phyloP scores from a whole-genome alignment of 495 filamentous ascomycete genomes.

The Thozetella sp. region DNA sequence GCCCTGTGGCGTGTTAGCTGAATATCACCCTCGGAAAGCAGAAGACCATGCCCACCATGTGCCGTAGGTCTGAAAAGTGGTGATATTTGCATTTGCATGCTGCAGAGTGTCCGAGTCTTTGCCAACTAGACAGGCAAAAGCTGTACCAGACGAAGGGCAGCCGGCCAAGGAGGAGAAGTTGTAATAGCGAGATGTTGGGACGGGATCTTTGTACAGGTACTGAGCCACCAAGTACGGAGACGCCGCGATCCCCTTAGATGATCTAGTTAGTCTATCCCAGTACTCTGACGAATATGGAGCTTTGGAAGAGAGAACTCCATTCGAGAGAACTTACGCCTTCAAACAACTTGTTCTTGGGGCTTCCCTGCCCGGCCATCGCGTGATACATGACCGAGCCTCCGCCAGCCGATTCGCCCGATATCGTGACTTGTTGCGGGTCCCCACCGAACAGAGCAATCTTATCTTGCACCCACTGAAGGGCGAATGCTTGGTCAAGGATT shows the following conservation, averaged over 20 bases:
- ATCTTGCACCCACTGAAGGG: conserved; percentile 56
- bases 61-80: conserved; percentile 6
- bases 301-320: too few relatives aligned
- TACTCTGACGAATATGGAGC: too few relatives aligned
- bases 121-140: conserved; percentile 53
- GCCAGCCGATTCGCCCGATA: conserved; percentile 63
- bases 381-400: conserved; percentile 27
- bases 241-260: conserved; percentile 45
- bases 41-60: conserved; percentile 17
- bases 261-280: background rate
- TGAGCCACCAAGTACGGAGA: conserved; percentile 54
- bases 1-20: conserved; percentile 35
- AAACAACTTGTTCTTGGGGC: conserved; percentile 6
- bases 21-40: background rate
- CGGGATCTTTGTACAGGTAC: conserved; percentile 41
- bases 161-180: conserved; percentile 47
- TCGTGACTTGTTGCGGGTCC: conserved; percentile 54
- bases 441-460: conserved; percentile 63
- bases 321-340: conserved; percentile 10
- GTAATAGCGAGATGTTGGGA: conserved; percentile 30
- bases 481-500: conserved; percentile 20
- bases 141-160: conserved; percentile 33
- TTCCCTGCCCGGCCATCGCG: conserved; percentile 12
- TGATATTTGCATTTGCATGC: conserved; percentile 13
- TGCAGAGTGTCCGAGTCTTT: conserved; percentile 50